Evolutionary conservation across 441 rosid species (phyloP), one percentile per base, ranked within the genome.

Genomic region (Erysimum cheiri): DNA sequence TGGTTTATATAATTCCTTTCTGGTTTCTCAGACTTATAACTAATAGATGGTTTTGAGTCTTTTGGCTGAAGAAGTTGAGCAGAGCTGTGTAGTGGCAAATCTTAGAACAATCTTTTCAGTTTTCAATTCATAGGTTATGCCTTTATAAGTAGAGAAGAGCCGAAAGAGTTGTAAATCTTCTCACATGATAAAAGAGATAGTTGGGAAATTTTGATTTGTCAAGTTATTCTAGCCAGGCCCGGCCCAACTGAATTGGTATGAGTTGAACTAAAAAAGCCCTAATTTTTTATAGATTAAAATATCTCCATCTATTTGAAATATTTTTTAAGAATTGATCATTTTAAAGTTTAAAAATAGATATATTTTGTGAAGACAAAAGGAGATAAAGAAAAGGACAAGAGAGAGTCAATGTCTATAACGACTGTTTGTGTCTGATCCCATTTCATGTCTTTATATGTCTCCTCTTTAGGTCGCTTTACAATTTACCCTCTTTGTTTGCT

Each of bases 311-410:
- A 31, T 46, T 17, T 46, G 0, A 6, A 12, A 0, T 33, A 32
- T 47, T 19, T 48, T 44, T 13, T 28, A 6, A 13, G 14, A 4
- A n/a, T 8, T 26, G 3, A 33, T 59, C 14, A 49, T 22, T 40
- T 10, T 3, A 56, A 56, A 24, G 10, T 28, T 19, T 19, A 22
- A 12, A 10, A 59, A 29, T 7, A 14, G 1, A 58, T n/a, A 53
- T 33, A 58, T 22, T 17, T 39, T 72, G 55, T 41, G 77, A 59
- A 59, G 73, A 52, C 73, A 60, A 36, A 67, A 60, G n/a, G 52
- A n/a, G 59, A 13, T n/a, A 53, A 46, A 67, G 73, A 74, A 67
- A 67, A 74, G 14, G 64, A 68, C 78, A 68, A 74, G 77, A 33
- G 62, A 73, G 72, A 26, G 72, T 73, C 62, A 52, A 55, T 61